A percentile compares a stretch with the other conserved stretches of the same genome.
These are phyloP conservation scores for Sporothrix euskadiensis DNA, from an alignment of 2,329 filamentous ascomycete genomes.

Conservation along the genomic window DNA sequence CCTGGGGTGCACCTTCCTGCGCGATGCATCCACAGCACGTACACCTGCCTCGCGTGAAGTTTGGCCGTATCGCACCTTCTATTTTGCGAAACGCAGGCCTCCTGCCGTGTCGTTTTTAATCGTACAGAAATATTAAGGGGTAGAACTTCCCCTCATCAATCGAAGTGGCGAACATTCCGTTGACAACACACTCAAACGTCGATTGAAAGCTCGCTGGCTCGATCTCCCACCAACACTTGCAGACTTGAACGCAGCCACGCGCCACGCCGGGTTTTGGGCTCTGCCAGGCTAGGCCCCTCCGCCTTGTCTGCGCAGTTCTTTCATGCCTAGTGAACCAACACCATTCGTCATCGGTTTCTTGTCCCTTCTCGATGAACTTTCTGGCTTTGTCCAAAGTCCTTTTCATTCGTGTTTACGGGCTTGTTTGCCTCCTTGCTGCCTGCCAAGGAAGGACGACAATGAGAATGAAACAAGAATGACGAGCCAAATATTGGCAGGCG, in stretches of 20 bases:
- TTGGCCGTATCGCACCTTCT: background rate
- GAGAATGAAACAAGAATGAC: background rate
- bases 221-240: background rate
- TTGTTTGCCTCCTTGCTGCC: constrained; percentile 4
- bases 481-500: background rate
- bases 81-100: background rate
- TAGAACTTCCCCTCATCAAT: background rate
- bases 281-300: constrained; percentile 6
- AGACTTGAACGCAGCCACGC: background rate
- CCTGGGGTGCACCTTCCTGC: background rate
- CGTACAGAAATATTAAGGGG: background rate
- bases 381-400: background rate
- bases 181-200: background rate
- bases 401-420: background rate
- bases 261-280: background rate
- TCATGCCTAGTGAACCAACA: background rate
- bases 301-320: constrained; percentile 1
- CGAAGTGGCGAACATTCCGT: background rate
- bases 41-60: background rate
- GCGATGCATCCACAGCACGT: background rate
- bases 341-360: constrained; percentile 18
- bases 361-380: background rate
- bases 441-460: constrained; percentile 7
- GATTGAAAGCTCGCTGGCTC: background rate
- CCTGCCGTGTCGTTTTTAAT: background rate